Evolutionary conservation across 164 flowering plant genomes (phyloP), one percentile per base, ranked within the genome.

Genomic region (Hamamelis virginiana): DNA sequence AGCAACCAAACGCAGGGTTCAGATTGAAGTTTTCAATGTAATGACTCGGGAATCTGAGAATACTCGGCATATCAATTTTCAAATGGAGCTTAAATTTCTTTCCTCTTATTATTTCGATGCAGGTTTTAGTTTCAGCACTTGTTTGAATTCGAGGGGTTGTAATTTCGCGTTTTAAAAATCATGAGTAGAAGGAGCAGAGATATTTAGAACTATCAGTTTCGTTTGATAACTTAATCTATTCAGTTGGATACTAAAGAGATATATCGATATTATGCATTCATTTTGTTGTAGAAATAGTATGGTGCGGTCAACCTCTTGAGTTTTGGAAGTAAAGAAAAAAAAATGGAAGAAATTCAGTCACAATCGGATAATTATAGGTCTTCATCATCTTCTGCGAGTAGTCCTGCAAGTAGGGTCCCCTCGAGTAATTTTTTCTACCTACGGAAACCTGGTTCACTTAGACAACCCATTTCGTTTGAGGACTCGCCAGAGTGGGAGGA

Each of bases 401-500:
- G 97, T 82, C 97, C 98, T 9, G 79, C 88, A 0, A 91, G 88
- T 69, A 86, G 92, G 75, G 89, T 93, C 10, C 97, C 97, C 0
- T 88, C 96, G 0, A 89, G 90, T 74, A 87, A 87, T 75, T 89
- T 96, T 65, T 92, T 89, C 83, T 96, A 90, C 76, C 71, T 93
- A 66, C 77, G 98, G 28, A 93, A 91, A 77, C 98, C 98, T 3
- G 97, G 93, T 18, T 86, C 93, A 8, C 71, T 89, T 11, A 77
- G 94, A 55, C 92, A 93, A 62, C 93, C 99, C 8, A 93, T 93
- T 27, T 92, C 98, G 1, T 96, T 96, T 69, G 99, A 96, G 81
- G 99, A 96, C 75, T 96, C 99, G 4, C 99, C 99, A 0, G 98
- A 89, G 64, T 96, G 99, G 99, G 99, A 89, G 62, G 99, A 96